Percentiles rank a stretch among this genome's conserved stretches.
phyloP scores from a whole-genome alignment of 116 monocot species.

The Papilionanthe hybrid region DNA sequence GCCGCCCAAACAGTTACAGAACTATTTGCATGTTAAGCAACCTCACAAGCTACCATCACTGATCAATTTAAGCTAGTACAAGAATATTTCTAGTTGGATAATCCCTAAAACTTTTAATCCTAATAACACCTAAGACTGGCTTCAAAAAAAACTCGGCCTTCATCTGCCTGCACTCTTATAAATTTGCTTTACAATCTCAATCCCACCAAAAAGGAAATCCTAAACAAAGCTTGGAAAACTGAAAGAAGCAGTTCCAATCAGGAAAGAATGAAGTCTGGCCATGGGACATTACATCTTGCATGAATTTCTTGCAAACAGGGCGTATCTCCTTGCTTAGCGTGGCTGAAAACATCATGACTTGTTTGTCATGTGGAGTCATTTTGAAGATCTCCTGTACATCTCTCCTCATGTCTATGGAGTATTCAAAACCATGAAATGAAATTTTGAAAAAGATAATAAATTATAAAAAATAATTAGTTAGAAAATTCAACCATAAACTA shows the following conservation, averaged over 20 bases:
- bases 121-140: background rate
- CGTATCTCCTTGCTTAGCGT: slow-evolving; percentile 99
- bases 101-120: background rate
- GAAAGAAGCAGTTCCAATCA: background rate
- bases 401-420: slow-evolving; percentile 87
- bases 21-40: background rate
- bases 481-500: background rate
- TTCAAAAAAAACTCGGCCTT: background rate
- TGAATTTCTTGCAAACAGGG: slow-evolving; percentile 97
- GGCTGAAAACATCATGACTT: slow-evolving; percentile 99
- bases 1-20: background rate
- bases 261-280: slow-evolving; percentile 8
- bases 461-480: background rate
- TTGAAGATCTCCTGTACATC: slow-evolving; percentile 99
- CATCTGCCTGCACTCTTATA: background rate
- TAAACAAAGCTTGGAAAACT: background rate
- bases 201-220: background rate
- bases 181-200: background rate
- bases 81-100: background rate
- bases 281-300: slow-evolving; percentile 97
- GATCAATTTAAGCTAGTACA: background rate
- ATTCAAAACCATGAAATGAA: slow-evolving; percentile 19
- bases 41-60: background rate
- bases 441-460: background rate
- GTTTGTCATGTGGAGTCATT: slow-evolving; percentile 99